Conservation (phyloP, 2,329 filamentous ascomycete genomes). For the Didymella exigua region DNA sequence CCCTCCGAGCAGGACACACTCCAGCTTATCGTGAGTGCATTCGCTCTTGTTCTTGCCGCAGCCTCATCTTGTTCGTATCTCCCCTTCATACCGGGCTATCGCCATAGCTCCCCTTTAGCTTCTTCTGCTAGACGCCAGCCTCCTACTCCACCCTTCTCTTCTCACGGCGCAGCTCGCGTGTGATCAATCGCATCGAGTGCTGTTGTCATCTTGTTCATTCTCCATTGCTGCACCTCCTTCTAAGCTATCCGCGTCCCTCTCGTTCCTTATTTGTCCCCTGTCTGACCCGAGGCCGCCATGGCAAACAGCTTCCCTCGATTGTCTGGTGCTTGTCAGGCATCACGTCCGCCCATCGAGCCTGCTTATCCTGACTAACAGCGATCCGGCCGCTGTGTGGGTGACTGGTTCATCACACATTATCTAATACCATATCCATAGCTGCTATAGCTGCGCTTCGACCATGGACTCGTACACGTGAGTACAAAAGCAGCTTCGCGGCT, state of each 20-base stretch:
- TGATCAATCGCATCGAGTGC: constrained; percentile 40
- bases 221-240: constrained; percentile 31
- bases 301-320: constrained; percentile 50
- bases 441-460: constrained; percentile 5
- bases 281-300: constrained; percentile 50
- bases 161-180: constrained; percentile 39
- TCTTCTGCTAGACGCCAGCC: constrained; percentile 40
- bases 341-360: constrained; percentile 34
- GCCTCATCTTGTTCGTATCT: constrained; percentile 37
- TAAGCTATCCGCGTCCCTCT: constrained; percentile 38
- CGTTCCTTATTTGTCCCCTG: constrained; percentile 43
- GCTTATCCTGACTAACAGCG: constrained; percentile 24
- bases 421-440: neutral
- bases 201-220: constrained; percentile 36
- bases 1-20: constrained; percentile 31
- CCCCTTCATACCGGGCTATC: constrained; percentile 38
- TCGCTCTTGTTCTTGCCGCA: constrained; percentile 36
- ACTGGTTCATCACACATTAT: constrained; percentile 17
- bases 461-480: constrained; percentile 50
- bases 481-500: neutral
- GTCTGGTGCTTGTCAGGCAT: constrained; percentile 31
- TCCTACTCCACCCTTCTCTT: constrained; percentile 42
- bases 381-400: constrained; percentile 26
- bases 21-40: constrained; percentile 49
- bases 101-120: constrained; percentile 40